phyloP scores from a whole-genome alignment of 164 flowering plant species.

The Macadamia integrifolia region DNA sequence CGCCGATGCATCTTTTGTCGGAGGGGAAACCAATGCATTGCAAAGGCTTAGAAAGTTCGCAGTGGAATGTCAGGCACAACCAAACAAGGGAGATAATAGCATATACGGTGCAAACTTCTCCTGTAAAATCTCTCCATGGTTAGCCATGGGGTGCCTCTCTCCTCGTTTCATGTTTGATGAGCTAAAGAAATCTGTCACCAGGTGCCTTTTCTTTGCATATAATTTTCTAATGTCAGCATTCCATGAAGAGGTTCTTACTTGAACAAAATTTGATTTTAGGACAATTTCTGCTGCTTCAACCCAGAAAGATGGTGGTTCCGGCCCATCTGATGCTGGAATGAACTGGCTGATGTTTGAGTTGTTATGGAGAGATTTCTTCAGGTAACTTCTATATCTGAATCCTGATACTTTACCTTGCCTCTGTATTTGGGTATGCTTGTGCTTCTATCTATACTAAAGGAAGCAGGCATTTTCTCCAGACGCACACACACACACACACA shows the following conservation, averaged over 20 bases:
- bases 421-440: no score
- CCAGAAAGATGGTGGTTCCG: constrained; percentile 41
- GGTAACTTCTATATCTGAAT: constrained; percentile 28
- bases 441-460: no score
- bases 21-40: constrained; percentile 92
- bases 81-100: constrained; percentile 49
- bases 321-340: constrained; percentile 47
- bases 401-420: background rate
- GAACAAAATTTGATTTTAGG: constrained; percentile 28
- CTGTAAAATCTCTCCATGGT: constrained; percentile 94
- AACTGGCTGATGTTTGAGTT: constrained; percentile 93
- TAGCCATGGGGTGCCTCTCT: constrained; percentile 89
- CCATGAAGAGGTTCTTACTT: constrained; percentile 1
- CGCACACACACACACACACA: no score
- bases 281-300: constrained; percentile 44
- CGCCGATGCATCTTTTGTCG: constrained; percentile 60
- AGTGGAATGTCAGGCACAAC: constrained; percentile 76
- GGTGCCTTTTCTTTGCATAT: constrained; percentile 27
- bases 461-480: no score
- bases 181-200: constrained; percentile 61
- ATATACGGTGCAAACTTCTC: constrained; percentile 94
- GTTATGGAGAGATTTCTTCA: constrained; percentile 99
- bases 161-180: constrained; percentile 94
- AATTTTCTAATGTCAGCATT: background rate
- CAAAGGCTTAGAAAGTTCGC: constrained; percentile 72